phyloP scores from a whole-genome alignment of 1,284 basidiomycete genomes.

The Bjerkandera adusta region DNA sequence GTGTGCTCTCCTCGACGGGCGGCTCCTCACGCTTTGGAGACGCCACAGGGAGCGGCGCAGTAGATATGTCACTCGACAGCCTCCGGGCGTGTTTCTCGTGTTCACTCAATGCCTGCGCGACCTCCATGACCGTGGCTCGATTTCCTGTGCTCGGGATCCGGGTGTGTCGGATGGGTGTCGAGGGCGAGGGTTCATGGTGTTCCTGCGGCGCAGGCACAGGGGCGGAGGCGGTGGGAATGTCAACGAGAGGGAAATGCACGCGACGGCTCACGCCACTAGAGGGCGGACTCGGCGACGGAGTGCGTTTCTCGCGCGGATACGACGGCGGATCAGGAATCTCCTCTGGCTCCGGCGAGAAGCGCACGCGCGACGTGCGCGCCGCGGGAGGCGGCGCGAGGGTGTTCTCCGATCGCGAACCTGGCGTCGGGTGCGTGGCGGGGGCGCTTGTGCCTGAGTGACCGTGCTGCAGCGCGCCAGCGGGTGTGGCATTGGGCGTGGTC shows the following conservation, averaged over 20 bases:
- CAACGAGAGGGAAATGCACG: constrained; percentile 14
- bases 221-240: background rate
- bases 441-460: too few relatives aligned
- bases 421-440: too few relatives aligned
- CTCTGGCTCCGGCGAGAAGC: too few relatives aligned
- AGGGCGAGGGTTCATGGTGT: constrained; percentile 13
- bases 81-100: constrained; percentile 18
- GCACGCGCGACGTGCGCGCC: too few relatives aligned
- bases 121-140: constrained; percentile 73
- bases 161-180: constrained; percentile 36
- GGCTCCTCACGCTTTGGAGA: background rate
- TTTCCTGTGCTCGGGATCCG: constrained; percentile 69
- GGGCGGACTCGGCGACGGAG: constrained; percentile 6
- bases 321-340: too few relatives aligned
- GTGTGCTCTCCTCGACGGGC: constrained; percentile 15
- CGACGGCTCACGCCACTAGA: constrained; percentile 9
- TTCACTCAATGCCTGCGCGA: constrained; percentile 60
- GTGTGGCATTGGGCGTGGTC: constrained; percentile 13
- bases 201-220: constrained; percentile 6
- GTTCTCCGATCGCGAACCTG: too few relatives aligned
- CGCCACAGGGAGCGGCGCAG: background rate
- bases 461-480: too few relatives aligned
- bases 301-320: background rate
- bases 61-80: background rate
- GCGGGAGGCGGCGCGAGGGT: too few relatives aligned